Evolutionary conservation across 805 yeast genomes (phyloP), one percentile per base, ranked within the genome.

Genomic region (Schizosaccharomyces pombe): DNA sequence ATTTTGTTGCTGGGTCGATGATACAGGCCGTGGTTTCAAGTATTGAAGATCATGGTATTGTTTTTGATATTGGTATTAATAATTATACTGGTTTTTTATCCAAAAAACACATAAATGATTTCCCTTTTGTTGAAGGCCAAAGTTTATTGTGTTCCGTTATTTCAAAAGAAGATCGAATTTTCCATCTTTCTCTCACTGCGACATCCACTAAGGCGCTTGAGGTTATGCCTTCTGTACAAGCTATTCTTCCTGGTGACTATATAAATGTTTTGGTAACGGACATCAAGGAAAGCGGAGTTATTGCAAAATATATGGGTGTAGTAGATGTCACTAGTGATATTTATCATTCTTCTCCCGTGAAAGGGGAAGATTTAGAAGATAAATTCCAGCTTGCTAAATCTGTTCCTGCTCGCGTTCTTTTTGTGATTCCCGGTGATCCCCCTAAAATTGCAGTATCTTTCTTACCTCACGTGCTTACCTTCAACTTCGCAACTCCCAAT

Each of bases 11-110:
- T 29, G 85, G 85, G 47, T 71, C 75, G 56, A 63, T 81, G 3
- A 63, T 91, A 1, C 98, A 91, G 67, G 87, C 79, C 26, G 72
- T 84, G 1, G 78, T 91, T 24, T 74, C 72, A 57, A 80, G 93
- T 52, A 67, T 84, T 26, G 97, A 91, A 72, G 99, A 91, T 64
- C 95, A 85, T 64, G 98, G 98, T 67, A 75, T 78, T 26, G 76
- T 84, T 56, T 67, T 89, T 47, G 81, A 80, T 60, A 65, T 82
- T 40, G 96, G 96, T 33, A 63, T 73, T 53, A 65, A 65, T 6
- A 75, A 72, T 4, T 56, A 74, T 6, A 68, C 77, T 30, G 95
- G 94, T 0, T 87, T 89, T 65, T 70, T 87, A 52, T 79, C 76
- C 58, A 81, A 80, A 59, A 89, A 81, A 8, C 30, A 33, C n/a